Base-by-base conservation (phyloP, 1,139 yeast species). In the Magnusiomyces suaveolens region DNA sequence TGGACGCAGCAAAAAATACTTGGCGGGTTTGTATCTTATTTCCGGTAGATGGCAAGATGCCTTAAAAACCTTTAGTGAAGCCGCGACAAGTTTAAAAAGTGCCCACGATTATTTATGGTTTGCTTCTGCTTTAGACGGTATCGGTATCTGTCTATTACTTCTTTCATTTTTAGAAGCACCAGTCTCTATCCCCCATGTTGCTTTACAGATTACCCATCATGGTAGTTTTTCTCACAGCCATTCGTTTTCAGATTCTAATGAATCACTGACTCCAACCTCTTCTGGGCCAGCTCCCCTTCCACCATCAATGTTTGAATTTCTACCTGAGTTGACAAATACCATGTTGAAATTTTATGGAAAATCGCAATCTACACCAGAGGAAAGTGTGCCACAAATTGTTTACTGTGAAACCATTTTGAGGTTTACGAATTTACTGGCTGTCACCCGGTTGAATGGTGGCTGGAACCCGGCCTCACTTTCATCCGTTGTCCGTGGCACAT, bases 41-140 rank as follows among this genome's bases (percentile, higher is more conserved):
- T 84, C 96, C 0, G 98, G 98, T 0, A 79, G 86, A 57, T 76
- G 84, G 53, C 68, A 75, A 16, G 87, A 83, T 56, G 95, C 97
- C 0, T 66, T 89, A 54, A 74, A 76, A 36, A 80, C 82, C 56
- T 85, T 89, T 60, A 77, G 83, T 14, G 96, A 89, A 46, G 83
- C 97, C 0, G 76, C 86, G 1, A 64, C 74, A 1, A 72, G 77
- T 41, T 70, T 89, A 54, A 80, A 80, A 57, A 75, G 80, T 38
- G 75, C 83, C 1, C 83, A 82, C 52, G 98, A 92, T 67, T 79
- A 79, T 63, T 72, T 92, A 23, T 92, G 98, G 98, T 75, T 87
- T 29, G 97, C 84, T 0, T 84, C 92, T 47, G 82, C 96, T 0
- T 66, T 90, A 23, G 97, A 89, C 63, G 89, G 94, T 0, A 72